A percentile compares a stretch with the other conserved stretches of the same genome.
Conservation (phyloP, 345 rosid species). For the Lumnitzera racemosa region DNA sequence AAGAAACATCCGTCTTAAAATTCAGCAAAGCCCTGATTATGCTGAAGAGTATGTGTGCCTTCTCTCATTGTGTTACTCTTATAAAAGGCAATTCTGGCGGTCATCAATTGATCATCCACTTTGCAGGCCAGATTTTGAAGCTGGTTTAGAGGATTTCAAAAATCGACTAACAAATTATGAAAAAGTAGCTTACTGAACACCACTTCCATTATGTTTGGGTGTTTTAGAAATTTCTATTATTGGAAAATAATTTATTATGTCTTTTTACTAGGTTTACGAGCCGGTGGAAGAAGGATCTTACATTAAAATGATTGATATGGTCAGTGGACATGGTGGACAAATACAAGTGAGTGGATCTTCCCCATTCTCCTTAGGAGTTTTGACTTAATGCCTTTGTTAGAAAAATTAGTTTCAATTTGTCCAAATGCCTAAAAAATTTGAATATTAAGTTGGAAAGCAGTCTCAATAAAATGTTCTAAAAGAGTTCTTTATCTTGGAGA, state of each 20-base stretch:
- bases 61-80: slow-evolving; percentile 14
- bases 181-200: slow-evolving; percentile 41
- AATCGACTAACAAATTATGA: slow-evolving; percentile 79
- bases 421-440: too few relatives aligned
- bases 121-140: slow-evolving; percentile 86
- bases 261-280: slow-evolving; percentile 74
- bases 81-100: slow-evolving; percentile 7
- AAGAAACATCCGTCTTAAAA: slow-evolving; percentile 95
- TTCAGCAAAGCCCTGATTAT: slow-evolving; percentile 99
- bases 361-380: slow-evolving; percentile 3
- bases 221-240: slow-evolving; percentile 7
- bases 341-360: slow-evolving; percentile 52
- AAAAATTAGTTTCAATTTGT: too few relatives aligned
- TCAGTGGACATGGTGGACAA: slow-evolving; percentile 92
- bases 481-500: too few relatives aligned
- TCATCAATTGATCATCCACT: slow-evolving; percentile 12
- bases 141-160: slow-evolving; percentile 84
- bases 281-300: slow-evolving; percentile 99
- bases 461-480: too few relatives aligned
- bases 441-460: too few relatives aligned
- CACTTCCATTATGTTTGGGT: slow-evolving; percentile 9
- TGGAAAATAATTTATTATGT: slow-evolving; percentile 9
- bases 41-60: slow-evolving; percentile 74
- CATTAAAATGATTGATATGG: slow-evolving; percentile 99
- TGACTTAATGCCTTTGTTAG: neutral